Evolutionary conservation across 306 rosid species (phyloP).

Genomic region (Cicer pinnatifidum): DNA sequence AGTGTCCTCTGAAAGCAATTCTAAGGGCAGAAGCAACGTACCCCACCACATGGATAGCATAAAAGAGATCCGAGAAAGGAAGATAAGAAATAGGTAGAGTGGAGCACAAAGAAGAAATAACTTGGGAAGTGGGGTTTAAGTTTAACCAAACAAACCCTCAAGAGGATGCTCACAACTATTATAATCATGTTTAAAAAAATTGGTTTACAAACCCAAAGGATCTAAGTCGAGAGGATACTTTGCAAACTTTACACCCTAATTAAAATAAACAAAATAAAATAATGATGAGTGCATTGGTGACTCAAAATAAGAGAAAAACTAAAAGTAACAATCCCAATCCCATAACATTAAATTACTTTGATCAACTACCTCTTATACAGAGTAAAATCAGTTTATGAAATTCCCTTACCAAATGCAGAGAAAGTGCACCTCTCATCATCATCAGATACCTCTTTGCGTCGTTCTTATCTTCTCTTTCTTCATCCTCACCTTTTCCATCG

Average conservation of each 20-base stretch:
- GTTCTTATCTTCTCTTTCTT: conserved; percentile 40
- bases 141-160: conserved; percentile 3
- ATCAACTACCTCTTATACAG: conserved; percentile 30
- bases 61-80: conserved; percentile 35
- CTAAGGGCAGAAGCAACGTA: conserved; percentile 16
- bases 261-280: neutral
- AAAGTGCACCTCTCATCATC: conserved; percentile 27
- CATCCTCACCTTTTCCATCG: neutral
- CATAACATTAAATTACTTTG: conserved; percentile 45
- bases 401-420: conserved; percentile 49
- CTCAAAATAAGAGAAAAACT: conserved; percentile 48
- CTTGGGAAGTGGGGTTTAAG: conserved; percentile 40
- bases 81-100: conserved; percentile 21
- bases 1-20: neutral
- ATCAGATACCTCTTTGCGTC: conserved; percentile 47
- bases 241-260: too few species aligned
- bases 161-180: neutral
- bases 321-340: conserved; percentile 56
- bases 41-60: conserved; percentile 59
- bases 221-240: too few species aligned
- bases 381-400: conserved; percentile 46
- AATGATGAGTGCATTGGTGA: neutral
- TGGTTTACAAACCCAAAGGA: too few species aligned
- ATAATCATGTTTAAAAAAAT: neutral
- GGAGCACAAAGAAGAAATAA: conserved; percentile 41